Evolutionary conservation across 805 yeast species (phyloP), one percentile per base, ranked within the genome.

Genomic region (Candida sakaeoensis): DNA sequence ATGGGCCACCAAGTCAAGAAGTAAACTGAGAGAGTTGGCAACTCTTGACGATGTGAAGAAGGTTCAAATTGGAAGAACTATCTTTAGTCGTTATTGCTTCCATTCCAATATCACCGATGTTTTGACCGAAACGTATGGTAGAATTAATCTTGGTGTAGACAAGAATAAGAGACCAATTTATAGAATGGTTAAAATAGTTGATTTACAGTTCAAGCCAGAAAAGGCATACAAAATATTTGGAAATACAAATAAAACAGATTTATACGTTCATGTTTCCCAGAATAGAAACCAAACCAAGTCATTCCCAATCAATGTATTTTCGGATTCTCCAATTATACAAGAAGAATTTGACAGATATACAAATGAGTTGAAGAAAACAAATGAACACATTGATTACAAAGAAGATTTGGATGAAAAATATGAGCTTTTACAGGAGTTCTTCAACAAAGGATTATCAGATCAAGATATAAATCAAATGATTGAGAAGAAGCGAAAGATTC

Each of bases 111-210:
- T 95, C 58, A 79, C 75, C 33, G 79, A 77, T 14, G 74, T 75
- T 1, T 75, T 87, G 12, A 69, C 75, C 14, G 95, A 87, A 15
- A 80, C 95, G 36, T 87, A 72, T 57, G 95, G 90, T 25, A 77
- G 90, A 49, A 80, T 93, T 40, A 89, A 87, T 57, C 76, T 93
- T 41, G 96, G 96, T 8, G 54, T 68, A 30, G 83, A 82, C 52
- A 73, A 72, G 41, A 72, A 79, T 9, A 78, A 82, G 22, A 68
- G 70, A 52, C 75, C 82, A 8, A 75, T 77, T 39, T 91, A 93
- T 62, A 75, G 97, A 52, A 75, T 91, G 77, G 95, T 91, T 36
- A 82, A 78, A 55, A 79, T 93, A 32, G 84, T 81, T 49, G 82
- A 77, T 40, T 76, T 85, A 7, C 75, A 74, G 18, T 61, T 66